Evolutionary conservation across 2,329 filamentous ascomycete genomes (phyloP).

Genomic region (Cadophora luteo-olivacea): DNA sequence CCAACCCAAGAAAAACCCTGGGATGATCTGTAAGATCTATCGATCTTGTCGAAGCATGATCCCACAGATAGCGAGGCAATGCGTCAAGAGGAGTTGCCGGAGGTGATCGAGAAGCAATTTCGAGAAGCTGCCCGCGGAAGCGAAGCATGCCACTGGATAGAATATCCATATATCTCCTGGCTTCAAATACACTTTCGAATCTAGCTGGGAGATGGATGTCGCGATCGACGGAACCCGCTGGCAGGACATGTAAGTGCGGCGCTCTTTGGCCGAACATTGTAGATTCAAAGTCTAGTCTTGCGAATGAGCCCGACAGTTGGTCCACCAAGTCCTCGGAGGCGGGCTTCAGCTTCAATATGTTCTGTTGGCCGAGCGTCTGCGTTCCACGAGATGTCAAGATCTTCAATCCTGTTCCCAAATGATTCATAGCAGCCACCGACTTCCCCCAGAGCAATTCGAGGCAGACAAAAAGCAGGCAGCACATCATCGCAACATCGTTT

Average conservation of each 20-base stretch:
- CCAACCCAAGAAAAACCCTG: not conserved
- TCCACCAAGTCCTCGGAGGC: not conserved
- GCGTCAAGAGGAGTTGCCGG: not conserved
- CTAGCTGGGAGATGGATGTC: not conserved
- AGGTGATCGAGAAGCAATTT: not conserved
- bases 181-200: not conserved
- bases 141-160: constrained; percentile 1
- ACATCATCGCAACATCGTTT: constrained; percentile 10
- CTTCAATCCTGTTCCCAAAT: constrained; percentile 7
- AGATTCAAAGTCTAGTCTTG: constrained; percentile 8
- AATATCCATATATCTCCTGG: constrained; percentile 10
- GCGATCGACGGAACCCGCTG: not conserved
- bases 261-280: constrained; percentile 6
- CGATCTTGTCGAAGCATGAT: constrained; percentile 3
- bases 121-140: constrained; percentile 2
- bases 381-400: not conserved
- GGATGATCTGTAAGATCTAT: not conserved
- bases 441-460: constrained; percentile 13
- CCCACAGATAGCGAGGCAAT: constrained; percentile 4
- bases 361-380: not conserved
- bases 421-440: not conserved
- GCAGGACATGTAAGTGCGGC: not conserved
- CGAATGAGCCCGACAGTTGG: not conserved
- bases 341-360: not conserved
- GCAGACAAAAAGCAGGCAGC: constrained; percentile 12